Conservation (phyloP, 257 asterid species). For the Knoxia roxburghii region DNA sequence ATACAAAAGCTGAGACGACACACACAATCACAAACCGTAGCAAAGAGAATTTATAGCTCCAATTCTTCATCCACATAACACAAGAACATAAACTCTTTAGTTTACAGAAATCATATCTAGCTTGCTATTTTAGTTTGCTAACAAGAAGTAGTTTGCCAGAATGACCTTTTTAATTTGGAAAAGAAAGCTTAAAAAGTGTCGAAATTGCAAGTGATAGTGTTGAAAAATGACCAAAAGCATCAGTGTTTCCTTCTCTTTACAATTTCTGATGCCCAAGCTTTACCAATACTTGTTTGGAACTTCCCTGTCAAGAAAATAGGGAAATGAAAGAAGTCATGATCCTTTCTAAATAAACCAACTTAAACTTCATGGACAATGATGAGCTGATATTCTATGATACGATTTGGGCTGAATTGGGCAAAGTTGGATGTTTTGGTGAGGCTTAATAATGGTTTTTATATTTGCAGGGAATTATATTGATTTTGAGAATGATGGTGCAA, state of each 20-base stretch:
- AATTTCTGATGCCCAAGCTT: conserved; percentile 91
- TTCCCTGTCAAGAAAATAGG: conserved; percentile 45
- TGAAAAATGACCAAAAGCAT: not conserved
- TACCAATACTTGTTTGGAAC: conserved; percentile 88
- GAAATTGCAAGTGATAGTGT: not conserved
- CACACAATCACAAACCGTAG: no score
- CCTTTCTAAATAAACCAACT: not conserved
- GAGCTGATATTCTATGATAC: no score
- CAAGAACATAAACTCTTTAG: not conserved
- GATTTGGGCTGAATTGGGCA: no score
- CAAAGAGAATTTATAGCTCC: no score
- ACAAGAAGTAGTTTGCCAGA: not conserved
- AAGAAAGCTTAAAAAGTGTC: not conserved
- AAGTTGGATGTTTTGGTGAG: no score
- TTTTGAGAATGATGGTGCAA: no score
- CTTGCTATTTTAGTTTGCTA: not conserved
- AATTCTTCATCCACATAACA: not conserved
- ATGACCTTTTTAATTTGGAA: not conserved
- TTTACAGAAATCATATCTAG: not conserved
- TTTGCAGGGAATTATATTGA: no score
- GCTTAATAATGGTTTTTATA: no score
- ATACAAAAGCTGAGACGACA: no score
- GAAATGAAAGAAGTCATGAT: not conserved
- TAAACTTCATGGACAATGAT: not conserved
- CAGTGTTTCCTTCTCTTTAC: conserved; percentile 43